Base-by-base conservation (phyloP, 2,329 filamentous ascomycete genomes). In the Trichophyton rubrum region DNA sequence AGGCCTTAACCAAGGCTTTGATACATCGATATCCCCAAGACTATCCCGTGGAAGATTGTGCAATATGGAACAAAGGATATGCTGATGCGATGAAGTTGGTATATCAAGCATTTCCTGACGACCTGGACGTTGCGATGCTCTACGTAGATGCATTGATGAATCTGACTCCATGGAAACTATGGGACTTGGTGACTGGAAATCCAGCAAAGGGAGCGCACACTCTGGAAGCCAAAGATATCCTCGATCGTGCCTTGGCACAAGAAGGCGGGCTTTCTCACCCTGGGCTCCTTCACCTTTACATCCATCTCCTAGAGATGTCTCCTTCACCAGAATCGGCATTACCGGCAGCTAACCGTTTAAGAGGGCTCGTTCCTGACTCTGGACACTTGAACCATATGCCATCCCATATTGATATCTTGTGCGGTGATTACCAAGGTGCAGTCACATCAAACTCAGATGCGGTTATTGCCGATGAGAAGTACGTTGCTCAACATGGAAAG, bases 271-370 rank as follows among this genome's bases (percentile, higher is more conserved):
- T 76, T 2, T 66, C 74, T 5, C 88, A 93, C 66, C 85, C 88
- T 0, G 88, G 87, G 0, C 71, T 90, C 0, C 75, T 90, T 4
- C 88, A 91, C 69, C 73, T 89, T 35, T 90, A 90, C 70, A 87
- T 90, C 43, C 87, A 90, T 66, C 79, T 89, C 2, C 87, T 89
- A 78, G 87, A 90, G 68, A 89, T 89, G 87, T 89, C 86, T 0
- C 74, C 77, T 0, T 78, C 75, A 0, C 87, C 87, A 0, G 87
- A 89, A 68, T 69, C 73, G 1, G 87, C 84, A 1, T 70, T 88
- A 15, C 74, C 79, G 0, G 76, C 80, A 0, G 86, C 85, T 3
- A 80, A 89, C 66, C 73, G 68, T 22, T 77, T 90, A 9, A 82
- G 86, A 22, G 78, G 77, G 8, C 77, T 89, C 1, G 81, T 86